A percentile compares a stretch with the other conserved stretches of the same genome.
phyloP scores from a whole-genome alignment of 352 stramenopile species.

The Phytophthora pistaciae region DNA sequence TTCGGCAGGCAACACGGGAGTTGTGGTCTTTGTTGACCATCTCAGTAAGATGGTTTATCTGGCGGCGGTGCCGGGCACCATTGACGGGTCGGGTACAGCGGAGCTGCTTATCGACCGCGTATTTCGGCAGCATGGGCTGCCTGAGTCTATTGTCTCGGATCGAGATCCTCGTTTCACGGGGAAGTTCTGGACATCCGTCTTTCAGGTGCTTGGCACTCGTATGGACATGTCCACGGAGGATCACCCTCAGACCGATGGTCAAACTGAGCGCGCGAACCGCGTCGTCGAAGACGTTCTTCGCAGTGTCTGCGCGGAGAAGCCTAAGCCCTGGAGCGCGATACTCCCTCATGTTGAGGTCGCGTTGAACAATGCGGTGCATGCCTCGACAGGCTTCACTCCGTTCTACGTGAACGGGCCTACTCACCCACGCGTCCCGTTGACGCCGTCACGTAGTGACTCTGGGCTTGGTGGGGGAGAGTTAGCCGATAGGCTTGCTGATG shows the following conservation, averaged over 20 bases:
- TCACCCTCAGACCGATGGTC: background rate
- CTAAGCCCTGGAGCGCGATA: constrained; percentile 24
- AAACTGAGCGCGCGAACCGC: constrained; percentile 28
- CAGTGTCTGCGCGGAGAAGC: constrained; percentile 24
- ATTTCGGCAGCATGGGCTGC: too few species aligned
- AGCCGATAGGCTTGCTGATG: too few species aligned
- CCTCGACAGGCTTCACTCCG: constrained; percentile 23
- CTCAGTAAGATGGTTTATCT: too few species aligned
- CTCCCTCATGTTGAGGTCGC: constrained; percentile 35
- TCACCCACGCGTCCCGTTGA: constrained; percentile 23
- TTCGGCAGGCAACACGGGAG: too few species aligned
- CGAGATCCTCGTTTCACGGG: background rate
- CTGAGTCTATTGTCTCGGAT: too few species aligned
- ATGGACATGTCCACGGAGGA: background rate
- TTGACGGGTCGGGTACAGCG: too few species aligned
- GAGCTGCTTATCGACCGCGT: too few species aligned
- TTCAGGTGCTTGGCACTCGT: background rate
- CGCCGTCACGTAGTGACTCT: background rate
- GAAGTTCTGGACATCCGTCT: background rate
- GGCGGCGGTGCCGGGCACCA: too few species aligned
- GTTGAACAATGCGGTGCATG: constrained; percentile 26
- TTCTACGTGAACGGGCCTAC: background rate
- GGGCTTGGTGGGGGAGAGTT: too few species aligned
- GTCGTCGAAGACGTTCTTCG: constrained; percentile 24
- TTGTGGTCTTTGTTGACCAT: too few species aligned